phyloP scores from a whole-genome alignment of 1,284 basidiomycete genomes.

The Puccinia hordei region DNA sequence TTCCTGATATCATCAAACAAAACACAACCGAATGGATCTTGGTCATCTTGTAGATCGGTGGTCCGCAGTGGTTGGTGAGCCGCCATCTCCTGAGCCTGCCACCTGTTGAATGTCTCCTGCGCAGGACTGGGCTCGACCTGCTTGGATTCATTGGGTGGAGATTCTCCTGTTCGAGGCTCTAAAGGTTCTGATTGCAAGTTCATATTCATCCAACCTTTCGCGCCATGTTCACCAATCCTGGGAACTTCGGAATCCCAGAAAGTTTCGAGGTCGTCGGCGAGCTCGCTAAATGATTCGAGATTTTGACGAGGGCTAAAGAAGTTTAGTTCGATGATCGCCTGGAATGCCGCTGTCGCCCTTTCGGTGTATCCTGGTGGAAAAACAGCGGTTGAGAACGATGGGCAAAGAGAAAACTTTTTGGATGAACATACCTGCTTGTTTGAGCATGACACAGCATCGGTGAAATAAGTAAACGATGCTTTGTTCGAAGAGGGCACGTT shows the following conservation, averaged over 20 bases:
- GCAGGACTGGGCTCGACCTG: slow-evolving; percentile 66
- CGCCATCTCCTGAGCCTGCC: slow-evolving; percentile 64
- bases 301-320: background rate
- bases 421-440: slow-evolving; percentile 70
- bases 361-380: slow-evolving; percentile 61
- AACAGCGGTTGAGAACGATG: background rate
- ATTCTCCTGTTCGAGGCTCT: background rate
- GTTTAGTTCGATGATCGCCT: slow-evolving; percentile 62
- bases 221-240: slow-evolving; percentile 62
- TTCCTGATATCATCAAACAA: slow-evolving; percentile 77
- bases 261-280: slow-evolving; percentile 60
- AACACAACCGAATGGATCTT: slow-evolving; percentile 76
- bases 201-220: slow-evolving; percentile 60
- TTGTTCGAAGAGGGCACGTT: slow-evolving; percentile 66
- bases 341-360: slow-evolving; percentile 62
- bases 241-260: slow-evolving; percentile 64
- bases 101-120: slow-evolving; percentile 69
- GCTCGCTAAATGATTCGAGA: slow-evolving; percentile 49
- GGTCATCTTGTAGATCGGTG: slow-evolving; percentile 62
- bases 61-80: slow-evolving; percentile 67
- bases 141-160: slow-evolving; percentile 24
- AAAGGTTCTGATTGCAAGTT: slow-evolving; percentile 50
- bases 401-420: background rate
- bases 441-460: slow-evolving; percentile 68
- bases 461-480: slow-evolving; percentile 65